Conservation (phyloP, 768 basidiomycete genomes). For the Coprinellus micaceus region DNA sequence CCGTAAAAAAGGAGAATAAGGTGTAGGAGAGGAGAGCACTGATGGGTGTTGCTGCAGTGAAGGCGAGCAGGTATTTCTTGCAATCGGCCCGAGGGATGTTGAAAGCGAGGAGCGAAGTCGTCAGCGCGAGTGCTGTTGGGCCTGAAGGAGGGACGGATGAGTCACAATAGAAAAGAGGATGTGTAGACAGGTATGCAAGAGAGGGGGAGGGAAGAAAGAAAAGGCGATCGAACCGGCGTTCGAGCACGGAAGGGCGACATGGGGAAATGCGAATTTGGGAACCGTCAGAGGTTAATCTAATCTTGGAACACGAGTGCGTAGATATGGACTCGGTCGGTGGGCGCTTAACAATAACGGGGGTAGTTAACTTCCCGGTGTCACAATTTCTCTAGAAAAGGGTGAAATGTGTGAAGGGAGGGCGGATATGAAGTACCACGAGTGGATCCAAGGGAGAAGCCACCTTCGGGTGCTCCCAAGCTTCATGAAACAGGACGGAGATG, state of each 20-base stretch:
- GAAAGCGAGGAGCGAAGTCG: slow-evolving; percentile 77
- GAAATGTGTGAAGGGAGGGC: too few species aligned
- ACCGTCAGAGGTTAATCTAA: too few species aligned
- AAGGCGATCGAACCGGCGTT: too few species aligned
- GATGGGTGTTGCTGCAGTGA: slow-evolving; percentile 80
- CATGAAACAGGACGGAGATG: neutral
- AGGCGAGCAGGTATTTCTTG: slow-evolving; percentile 70
- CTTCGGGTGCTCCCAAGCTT: too few species aligned
- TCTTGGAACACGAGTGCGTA: too few species aligned
- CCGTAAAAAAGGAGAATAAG: slow-evolving; percentile 51
- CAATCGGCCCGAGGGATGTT: slow-evolving; percentile 66
- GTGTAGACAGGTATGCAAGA: neutral
- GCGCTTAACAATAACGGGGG: neutral
- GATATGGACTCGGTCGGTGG: too few species aligned
- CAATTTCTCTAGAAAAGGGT: too few species aligned
- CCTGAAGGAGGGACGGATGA: slow-evolving; percentile 42
- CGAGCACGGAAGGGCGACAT: too few species aligned
- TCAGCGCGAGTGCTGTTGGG: slow-evolving; percentile 87
- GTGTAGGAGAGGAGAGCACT: slow-evolving; percentile 77
- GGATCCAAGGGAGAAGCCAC: too few species aligned
- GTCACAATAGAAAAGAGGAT: neutral
- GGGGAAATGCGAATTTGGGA: too few species aligned
- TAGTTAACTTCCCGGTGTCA: too few species aligned
- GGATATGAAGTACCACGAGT: too few species aligned
- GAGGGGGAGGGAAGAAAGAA: neutral